Evolutionary conservation across 345 rosid genomes (phyloP), one percentile per base, ranked within the genome.

Genomic region (Syzygium oleosum): DNA sequence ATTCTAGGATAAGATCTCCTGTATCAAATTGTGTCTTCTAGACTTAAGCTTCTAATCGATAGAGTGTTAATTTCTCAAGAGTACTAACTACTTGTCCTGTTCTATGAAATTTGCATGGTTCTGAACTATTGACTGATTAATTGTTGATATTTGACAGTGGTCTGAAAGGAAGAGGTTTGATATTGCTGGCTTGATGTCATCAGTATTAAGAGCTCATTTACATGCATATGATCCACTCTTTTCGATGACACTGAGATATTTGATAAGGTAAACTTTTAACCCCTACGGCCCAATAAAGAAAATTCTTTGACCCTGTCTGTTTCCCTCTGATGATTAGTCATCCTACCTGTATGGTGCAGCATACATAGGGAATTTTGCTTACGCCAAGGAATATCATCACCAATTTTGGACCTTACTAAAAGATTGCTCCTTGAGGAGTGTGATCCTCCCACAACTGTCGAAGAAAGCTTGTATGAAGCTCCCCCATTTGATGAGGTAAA

Each of bases 401-500:
- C 99, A 68, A 93, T 97, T 92, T 95, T 98, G 87, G 96, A 95
- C 90, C 98, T 97, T 88, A 96, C 95, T 14, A 94, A 95, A 89
- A 94, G 95, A 90, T 92, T 97, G 93, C 96, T 97, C 80, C 94
- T 95, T 79, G 97, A 95, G 94, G 98, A 95, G 90, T 94, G 94
- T 88, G 99, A 97, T 68, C 89, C 96, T 49, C 98, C 99, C n/a
- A 96, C 95, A 84, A 92, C 91, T 15, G 96, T 95, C 51, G 93
- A 90, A 38, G 99, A 96, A 91, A 93, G 93, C 90, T 88, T 94
- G 77, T 95, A 88, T 86, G 97, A 96, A 89, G 95, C 92, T 88
- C 99, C 96, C 85, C 98, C 99, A 29, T 98, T 98, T 93, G 98
- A 95, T 89, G 99, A 96, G 99, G 99, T 96, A 86, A 89, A 83